phyloP scores from a whole-genome alignment of 169 alveolate genomes.

The Amoebophrya sp. region DNA sequence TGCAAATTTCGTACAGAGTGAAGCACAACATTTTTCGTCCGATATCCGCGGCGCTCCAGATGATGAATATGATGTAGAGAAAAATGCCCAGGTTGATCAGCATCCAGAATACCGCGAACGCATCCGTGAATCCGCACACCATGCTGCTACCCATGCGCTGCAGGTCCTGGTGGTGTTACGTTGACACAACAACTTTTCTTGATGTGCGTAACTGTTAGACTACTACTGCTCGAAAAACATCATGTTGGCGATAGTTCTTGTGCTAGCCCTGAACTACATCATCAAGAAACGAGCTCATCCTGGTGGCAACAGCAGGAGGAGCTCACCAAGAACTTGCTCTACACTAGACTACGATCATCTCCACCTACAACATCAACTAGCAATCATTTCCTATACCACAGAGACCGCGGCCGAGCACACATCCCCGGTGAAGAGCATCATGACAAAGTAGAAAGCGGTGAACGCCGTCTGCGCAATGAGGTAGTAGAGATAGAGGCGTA shows the following conservation, averaged over 20 bases:
- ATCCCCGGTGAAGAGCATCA: background rate
- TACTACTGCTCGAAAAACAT: too few species aligned
- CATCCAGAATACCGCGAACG: conserved; percentile 12
- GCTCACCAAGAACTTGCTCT: too few species aligned
- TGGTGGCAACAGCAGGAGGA: too few species aligned
- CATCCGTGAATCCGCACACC: background rate
- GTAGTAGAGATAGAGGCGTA: conserved; percentile 6
- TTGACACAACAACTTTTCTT: too few species aligned
- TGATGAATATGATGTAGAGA: background rate
- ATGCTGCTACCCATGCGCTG: background rate
- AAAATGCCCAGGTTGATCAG: background rate
- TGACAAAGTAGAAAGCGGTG: background rate
- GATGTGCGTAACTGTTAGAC: too few species aligned
- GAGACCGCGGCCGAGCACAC: background rate
- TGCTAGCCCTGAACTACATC: too few species aligned
- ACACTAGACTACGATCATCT: too few species aligned
- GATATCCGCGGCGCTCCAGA: conserved; percentile 28
- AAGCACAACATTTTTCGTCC: too few species aligned
- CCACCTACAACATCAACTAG: too few species aligned
- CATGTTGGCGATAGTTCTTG: too few species aligned
- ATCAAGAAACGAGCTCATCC: too few species aligned
- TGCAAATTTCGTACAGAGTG: too few species aligned
- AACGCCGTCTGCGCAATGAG: background rate
- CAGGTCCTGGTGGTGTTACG: background rate
- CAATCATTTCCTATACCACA: background rate